These are phyloP conservation scores for Tetrapyrgos nigripes DNA, from an alignment of 1,284 basidiomycete species.

Conservation along the genomic window DNA sequence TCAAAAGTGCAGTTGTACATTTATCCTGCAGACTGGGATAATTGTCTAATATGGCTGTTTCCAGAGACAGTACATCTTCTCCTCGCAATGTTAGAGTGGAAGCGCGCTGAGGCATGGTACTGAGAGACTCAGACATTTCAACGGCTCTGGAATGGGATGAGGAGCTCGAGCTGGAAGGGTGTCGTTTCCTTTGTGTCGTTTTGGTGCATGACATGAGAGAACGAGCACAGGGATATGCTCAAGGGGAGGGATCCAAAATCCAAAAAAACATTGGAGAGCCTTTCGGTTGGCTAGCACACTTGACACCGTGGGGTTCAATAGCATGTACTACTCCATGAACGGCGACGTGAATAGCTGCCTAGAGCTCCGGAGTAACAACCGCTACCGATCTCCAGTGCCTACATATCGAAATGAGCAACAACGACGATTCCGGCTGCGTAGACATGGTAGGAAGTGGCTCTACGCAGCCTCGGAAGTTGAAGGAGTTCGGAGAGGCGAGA, in stretches of 20 bases:
- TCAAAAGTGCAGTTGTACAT: too few species aligned
- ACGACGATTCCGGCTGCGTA: background rate
- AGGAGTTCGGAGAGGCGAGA: background rate
- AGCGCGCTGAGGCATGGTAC: background rate
- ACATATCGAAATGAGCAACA: slow-evolving; percentile 3
- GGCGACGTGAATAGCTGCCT: background rate
- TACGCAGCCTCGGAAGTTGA: background rate
- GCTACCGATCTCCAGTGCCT: slow-evolving; percentile 7
- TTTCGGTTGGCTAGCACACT: background rate
- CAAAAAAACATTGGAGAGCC: background rate
- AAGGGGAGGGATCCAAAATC: background rate
- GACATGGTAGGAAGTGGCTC: background rate
- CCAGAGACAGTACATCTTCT: slow-evolving; percentile 1
- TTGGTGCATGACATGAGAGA: background rate
- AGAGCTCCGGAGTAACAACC: slow-evolving; percentile 1
- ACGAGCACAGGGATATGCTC: slow-evolving; percentile 1
- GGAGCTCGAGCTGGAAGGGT: background rate
- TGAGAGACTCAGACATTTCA: slow-evolving; percentile 4
- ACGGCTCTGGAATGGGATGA: background rate
- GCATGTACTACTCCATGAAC: background rate
- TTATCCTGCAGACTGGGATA: too few species aligned
- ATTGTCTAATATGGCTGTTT: background rate
- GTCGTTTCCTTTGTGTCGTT: background rate
- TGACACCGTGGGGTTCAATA: background rate
- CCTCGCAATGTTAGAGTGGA: background rate